A percentile compares a stretch with the other conserved stretches of the same genome.
Evolutionary conservation across 306 rosid genomes (phyloP).

Genomic region (Quercus parvula): DNA sequence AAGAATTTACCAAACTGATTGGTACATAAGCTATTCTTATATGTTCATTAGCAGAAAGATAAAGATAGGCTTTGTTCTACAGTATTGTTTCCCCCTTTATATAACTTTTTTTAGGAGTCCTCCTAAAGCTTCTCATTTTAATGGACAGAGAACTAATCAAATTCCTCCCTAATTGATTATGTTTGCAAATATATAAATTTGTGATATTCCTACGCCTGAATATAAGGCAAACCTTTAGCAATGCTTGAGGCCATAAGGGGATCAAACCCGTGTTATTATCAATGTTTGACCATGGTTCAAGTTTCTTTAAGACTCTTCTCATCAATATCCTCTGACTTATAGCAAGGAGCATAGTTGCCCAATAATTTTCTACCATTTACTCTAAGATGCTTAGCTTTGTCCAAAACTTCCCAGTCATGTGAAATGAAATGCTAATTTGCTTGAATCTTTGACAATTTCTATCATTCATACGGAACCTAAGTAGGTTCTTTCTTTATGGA

Average conservation of each 20-base stretch:
- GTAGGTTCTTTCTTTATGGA: too few species aligned
- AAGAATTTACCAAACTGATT: not conserved
- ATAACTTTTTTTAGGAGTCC: not conserved
- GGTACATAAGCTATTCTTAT: not conserved
- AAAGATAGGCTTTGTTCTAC: not conserved
- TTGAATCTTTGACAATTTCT: not conserved
- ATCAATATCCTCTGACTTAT: not conserved
- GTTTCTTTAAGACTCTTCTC: not conserved
- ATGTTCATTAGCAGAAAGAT: not conserved
- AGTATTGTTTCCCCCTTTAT: not conserved
- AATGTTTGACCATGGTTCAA: too few species aligned
- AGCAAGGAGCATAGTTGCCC: not conserved
- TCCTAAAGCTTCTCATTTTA: not conserved
- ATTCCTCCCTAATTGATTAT: not conserved
- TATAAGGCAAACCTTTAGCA: not conserved
- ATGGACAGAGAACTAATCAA: not conserved
- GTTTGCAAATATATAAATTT: not conserved
- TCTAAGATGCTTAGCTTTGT: not conserved
- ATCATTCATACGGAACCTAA: not conserved
- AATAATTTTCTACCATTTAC: not conserved
- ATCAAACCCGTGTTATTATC: not conserved
- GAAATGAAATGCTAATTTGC: slow-evolving; percentile 4
- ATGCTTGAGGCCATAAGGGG: not conserved
- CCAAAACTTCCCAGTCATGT: not conserved
- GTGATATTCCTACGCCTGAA: not conserved